Evolutionary conservation across 2,329 filamentous ascomycete species (phyloP).

Genomic region (Neofusicoccum parvum): DNA sequence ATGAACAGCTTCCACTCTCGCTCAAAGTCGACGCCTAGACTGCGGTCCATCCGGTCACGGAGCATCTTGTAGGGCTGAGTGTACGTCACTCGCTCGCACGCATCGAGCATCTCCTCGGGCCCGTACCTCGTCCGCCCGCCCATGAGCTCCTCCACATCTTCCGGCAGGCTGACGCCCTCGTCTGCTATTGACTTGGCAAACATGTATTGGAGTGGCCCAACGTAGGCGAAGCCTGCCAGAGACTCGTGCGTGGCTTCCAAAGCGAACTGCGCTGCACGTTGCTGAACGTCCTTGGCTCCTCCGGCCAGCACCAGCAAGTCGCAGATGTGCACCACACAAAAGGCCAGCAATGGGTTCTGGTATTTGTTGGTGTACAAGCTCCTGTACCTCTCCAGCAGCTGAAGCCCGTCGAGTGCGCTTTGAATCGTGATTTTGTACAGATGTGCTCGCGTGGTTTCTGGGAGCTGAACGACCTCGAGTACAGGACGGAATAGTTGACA

Average conservation of each 20-base stretch:
- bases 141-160: slow-evolving; percentile 26
- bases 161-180: slow-evolving; percentile 22
- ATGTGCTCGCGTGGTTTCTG: slow-evolving; percentile 22
- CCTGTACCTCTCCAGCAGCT: slow-evolving; percentile 25
- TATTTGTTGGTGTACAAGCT: slow-evolving; percentile 28
- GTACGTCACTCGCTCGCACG: slow-evolving; percentile 31
- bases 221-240: slow-evolving; percentile 28
- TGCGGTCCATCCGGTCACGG: slow-evolving; percentile 21
- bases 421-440: slow-evolving; percentile 24
- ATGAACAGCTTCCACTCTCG: slow-evolving; percentile 24
- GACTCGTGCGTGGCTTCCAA: slow-evolving; percentile 27
- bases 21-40: slow-evolving; percentile 21
- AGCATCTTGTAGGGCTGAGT: slow-evolving; percentile 28
- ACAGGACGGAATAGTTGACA: slow-evolving; percentile 32
- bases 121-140: slow-evolving; percentile 24
- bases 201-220: slow-evolving; percentile 31
- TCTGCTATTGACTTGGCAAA: slow-evolving; percentile 27
- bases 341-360: slow-evolving; percentile 28
- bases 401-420: slow-evolving; percentile 27
- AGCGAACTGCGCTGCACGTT: slow-evolving; percentile 24
- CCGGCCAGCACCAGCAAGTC: slow-evolving; percentile 27
- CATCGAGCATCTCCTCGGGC: slow-evolving; percentile 31
- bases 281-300: slow-evolving; percentile 11
- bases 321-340: slow-evolving; percentile 31
- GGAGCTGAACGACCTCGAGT: slow-evolving; percentile 25